These are phyloP conservation scores for Clausena lansium DNA, from an alignment of 345 rosid genomes.

Conservation along the genomic window DNA sequence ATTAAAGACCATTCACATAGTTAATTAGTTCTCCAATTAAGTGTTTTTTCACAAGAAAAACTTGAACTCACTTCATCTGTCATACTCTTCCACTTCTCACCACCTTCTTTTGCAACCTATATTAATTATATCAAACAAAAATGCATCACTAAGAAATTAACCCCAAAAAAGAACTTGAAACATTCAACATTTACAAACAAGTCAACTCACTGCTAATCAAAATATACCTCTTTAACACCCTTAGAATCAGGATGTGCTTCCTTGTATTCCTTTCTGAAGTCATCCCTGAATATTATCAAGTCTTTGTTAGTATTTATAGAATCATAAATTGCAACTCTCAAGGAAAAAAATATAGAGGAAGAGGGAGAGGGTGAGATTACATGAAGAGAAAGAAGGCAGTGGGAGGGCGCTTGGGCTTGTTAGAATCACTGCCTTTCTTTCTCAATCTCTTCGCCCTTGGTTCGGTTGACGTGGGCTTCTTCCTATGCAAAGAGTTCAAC, in stretches of 20 bases:
- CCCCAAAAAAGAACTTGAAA: too few relatives aligned
- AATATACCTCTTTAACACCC: slow-evolving; percentile 54
- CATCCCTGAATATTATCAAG: slow-evolving; percentile 47
- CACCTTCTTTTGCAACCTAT: slow-evolving; percentile 78
- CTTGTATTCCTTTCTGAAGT: slow-evolving; percentile 62
- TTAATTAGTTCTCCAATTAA: not conserved
- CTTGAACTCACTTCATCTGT: slow-evolving; percentile 61
- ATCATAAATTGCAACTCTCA: too few relatives aligned
- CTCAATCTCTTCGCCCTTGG: slow-evolving; percentile 66
- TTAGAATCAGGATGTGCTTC: slow-evolving; percentile 57
- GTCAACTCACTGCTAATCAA: not conserved
- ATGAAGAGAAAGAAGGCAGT: slow-evolving; percentile 90
- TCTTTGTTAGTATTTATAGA: not conserved
- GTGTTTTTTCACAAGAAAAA: not conserved
- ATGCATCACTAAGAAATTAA: not conserved
- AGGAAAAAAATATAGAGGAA: not conserved
- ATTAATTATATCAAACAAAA: not conserved
- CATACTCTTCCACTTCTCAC: slow-evolving; percentile 82
- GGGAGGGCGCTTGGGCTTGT: slow-evolving; percentile 70
- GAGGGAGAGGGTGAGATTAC: slow-evolving; percentile 24
- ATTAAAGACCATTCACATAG: not conserved
- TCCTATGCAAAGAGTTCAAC: slow-evolving; percentile 31
- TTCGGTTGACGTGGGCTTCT: slow-evolving; percentile 59
- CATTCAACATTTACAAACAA: not conserved
- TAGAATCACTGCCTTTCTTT: slow-evolving; percentile 44